phyloP scores from a whole-genome alignment of 2,329 filamentous ascomycete genomes.

The Sarocladium brachiariae region DNA sequence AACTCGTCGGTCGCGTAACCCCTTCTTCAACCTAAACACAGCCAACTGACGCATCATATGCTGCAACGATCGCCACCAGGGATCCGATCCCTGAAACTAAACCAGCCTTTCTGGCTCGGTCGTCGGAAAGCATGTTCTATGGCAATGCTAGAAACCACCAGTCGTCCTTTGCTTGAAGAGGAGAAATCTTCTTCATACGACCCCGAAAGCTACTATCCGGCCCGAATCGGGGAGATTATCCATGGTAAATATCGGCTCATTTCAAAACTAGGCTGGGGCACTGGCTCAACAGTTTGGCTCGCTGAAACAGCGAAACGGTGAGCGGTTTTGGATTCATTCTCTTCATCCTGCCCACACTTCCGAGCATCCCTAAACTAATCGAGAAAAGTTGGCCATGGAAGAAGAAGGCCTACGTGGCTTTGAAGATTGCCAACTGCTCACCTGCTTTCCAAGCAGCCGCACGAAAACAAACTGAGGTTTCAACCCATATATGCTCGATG shows the following conservation, averaged over 20 bases:
- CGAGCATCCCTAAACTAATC: background rate
- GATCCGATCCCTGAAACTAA: background rate
- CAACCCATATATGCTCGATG: slow-evolving; percentile 17
- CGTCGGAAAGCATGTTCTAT: background rate
- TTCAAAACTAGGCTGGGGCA: slow-evolving; percentile 31
- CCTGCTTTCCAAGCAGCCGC: slow-evolving; percentile 17
- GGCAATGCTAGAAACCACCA: background rate
- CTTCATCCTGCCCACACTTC: background rate
- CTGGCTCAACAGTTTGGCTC: slow-evolving; percentile 31
- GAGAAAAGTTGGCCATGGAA: slow-evolving; percentile 18
- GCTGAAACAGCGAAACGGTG: slow-evolving; percentile 13
- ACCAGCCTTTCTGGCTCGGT: background rate
- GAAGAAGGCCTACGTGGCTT: slow-evolving; percentile 19
- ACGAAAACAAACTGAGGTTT: slow-evolving; percentile 18
- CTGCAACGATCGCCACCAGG: background rate
- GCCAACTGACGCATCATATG: background rate
- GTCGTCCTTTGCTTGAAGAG: slow-evolving; percentile 16
- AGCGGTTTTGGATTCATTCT: slow-evolving; percentile 14
- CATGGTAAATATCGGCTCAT: slow-evolving; percentile 28
- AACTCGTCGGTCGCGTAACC: background rate
- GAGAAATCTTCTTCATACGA: slow-evolving; percentile 17
- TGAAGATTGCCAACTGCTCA: slow-evolving; percentile 23
- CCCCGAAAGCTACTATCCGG: slow-evolving; percentile 24
- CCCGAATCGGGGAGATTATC: slow-evolving; percentile 25
- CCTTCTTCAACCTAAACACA: background rate